phyloP scores from a whole-genome alignment of 306 rosid species.

The Parietaria judaica region DNA sequence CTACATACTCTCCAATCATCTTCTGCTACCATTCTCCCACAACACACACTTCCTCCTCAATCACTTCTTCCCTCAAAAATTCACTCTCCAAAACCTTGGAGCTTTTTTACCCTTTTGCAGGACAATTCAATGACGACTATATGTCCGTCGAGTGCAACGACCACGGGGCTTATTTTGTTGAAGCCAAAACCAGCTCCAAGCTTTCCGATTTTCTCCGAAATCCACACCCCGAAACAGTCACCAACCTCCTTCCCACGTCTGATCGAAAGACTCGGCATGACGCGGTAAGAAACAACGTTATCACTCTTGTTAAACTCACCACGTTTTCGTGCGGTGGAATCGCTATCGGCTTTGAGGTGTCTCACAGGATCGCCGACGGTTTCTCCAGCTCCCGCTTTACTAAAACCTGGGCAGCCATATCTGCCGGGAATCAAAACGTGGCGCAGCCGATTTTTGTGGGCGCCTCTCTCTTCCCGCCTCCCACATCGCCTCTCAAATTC shows the following conservation, averaged over 20 bases:
- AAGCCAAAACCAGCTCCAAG: conserved; percentile 15
- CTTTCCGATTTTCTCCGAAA: conserved; percentile 21
- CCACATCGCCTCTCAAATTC: too few relatives aligned
- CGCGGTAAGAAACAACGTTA: too few relatives aligned
- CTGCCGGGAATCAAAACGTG: background rate
- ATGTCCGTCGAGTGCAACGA: conserved; percentile 22
- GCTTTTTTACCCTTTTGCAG: conserved; percentile 38
- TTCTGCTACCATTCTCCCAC: conserved; percentile 16
- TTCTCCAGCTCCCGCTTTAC: conserved; percentile 19
- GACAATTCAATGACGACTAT: conserved; percentile 20
- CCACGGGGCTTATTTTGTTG: conserved; percentile 23
- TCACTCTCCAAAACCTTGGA: conserved; percentile 23
- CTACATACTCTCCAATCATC: background rate
- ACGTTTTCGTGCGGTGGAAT: conserved; percentile 31
- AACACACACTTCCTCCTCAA: background rate
- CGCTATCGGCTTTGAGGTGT: conserved; percentile 16
- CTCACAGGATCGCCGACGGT: conserved; percentile 38
- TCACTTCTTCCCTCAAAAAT: background rate
- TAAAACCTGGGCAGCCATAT: conserved; percentile 16
- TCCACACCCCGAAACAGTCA: conserved; percentile 16
- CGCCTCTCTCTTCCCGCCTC: background rate
- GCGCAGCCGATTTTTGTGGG: conserved; percentile 1
- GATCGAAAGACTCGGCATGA: background rate
- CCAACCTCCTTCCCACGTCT: conserved; percentile 11
- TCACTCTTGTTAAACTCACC: conserved; percentile 23